Base-by-base conservation (phyloP, 176 grass and related monocot species). In the Lolium perenne region DNA sequence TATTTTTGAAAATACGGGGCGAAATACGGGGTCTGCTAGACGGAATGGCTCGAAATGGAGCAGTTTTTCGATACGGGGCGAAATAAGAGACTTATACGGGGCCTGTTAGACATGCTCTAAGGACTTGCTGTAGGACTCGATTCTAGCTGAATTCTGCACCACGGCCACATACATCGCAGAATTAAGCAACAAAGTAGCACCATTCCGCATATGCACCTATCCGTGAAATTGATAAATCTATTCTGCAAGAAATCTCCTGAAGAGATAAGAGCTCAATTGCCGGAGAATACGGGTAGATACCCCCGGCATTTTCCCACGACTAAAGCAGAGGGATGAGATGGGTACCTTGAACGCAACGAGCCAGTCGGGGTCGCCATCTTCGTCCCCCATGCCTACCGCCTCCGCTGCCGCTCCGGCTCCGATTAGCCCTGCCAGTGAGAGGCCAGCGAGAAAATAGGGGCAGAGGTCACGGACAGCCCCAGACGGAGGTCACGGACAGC, bases 291-390 rank as follows among this genome's bases (percentile, higher is more conserved):
- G 1, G 17, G 55, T 35, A 54, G 20, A 7, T 25, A 56, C 6
- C 7, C 7, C 1, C 18, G 4, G 8, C 32, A 43, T 5, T 23
- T 23, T 2, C 38, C 29, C 38, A 7, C 47, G 50, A 68, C 46
- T 73, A 0, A 29, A 18, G 26, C 8, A 80, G 12, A 64, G 5
- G 15, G 62, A 21, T 38, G 38, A 74, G 74, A 43, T 74, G 20
- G 35, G 46, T 86, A 91, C 89, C 81, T 91, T 60, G 61, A 91
- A 91, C 2, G 81, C 89, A 23, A 29, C 53, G 9, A 91, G 89
- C 89, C 89, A 87, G 50, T 84, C 85, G 20, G 85, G 89, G 13
- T 84, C 85, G 0, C 83, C 89, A 0, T 91, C 89, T 21, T 84
- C 81, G 50, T 87, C 85, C 20, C 58, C 76, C 85, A 91, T 87